Base-by-base conservation (phyloP, 2,329 filamentous ascomycete genomes). In the Aplosporella prunicola region DNA sequence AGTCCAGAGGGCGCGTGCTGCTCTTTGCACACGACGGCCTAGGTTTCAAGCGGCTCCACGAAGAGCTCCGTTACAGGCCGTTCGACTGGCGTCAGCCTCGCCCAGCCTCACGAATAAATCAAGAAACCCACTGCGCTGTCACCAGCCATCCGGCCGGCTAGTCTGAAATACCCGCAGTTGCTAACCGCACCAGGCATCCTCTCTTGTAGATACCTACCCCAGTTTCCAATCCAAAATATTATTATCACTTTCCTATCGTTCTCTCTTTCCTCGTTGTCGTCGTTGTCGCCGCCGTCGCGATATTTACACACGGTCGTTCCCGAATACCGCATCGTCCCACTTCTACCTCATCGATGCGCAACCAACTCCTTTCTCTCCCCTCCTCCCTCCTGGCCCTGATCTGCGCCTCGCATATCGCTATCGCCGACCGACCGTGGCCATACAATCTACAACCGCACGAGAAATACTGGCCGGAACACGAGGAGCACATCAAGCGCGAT, bases 401-500 rank as follows among this genome's bases (percentile, higher is more conserved):
- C 5, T 26, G 32, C 22, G 35, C 35, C 8, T 10, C 20, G 8
- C 24, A 23, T 26, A 29, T 42, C 8, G 20, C 28, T 4, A 11
- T 18, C 3, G 35, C 40, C n/a, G 31, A 39, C 13, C 43, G 52
- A 23, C 56, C 54, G 56, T 69, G 63, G 66, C 62, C 66, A 11
- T 58, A 63, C 57, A 63, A 67, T 33, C 54, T 69, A 3, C 63
- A 66, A 9, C 56, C 50, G 42, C 57, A 64, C 20, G 55, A 60
- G 36, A 67, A 65, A 47, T 66, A 67, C 51, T 69, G 59, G 40
- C 64, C 67, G 2, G 62, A 69, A 45, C 62, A 70, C 30, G 64
- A 68, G 39, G 45, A 50, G 3, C 55, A 59, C 36, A 52, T 62
- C 7, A 64, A 63, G 41, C 53, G 64, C 20, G 57, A 60, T n/a